A percentile compares a stretch with the other conserved stretches of the same genome.
Evolutionary conservation across 257 asterid genomes (phyloP).

Genomic region (Solanum piurae): DNA sequence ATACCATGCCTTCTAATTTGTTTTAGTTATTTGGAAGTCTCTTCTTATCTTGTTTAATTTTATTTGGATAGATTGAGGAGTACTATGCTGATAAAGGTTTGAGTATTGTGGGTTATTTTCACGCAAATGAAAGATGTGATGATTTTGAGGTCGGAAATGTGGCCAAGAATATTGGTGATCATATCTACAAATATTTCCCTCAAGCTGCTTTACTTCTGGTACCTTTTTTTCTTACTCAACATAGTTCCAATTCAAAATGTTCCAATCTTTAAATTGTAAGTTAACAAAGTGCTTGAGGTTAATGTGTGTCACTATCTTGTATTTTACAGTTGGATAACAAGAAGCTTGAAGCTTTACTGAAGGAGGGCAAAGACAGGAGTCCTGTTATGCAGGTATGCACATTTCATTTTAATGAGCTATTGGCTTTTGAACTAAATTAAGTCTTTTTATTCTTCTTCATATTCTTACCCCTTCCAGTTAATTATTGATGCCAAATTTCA

Average conservation of each 20-base stretch:
- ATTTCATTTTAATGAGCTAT: background rate
- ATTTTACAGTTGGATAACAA: constrained; percentile 54
- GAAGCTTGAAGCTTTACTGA: constrained; percentile 42
- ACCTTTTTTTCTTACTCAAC: background rate
- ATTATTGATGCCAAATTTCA: background rate
- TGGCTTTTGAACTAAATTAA: background rate
- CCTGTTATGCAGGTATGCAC: constrained; percentile 65
- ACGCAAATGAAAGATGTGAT: constrained; percentile 82
- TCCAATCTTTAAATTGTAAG: background rate
- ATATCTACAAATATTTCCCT: constrained; percentile 68
- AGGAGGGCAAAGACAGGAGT: constrained; percentile 43
- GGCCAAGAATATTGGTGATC: constrained; percentile 91
- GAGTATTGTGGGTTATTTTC: constrained; percentile 86
- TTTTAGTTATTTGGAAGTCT: background rate
- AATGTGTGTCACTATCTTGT: background rate
- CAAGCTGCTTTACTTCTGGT: constrained; percentile 92
- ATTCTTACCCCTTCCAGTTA: background rate
- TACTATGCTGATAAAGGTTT: constrained; percentile 64
- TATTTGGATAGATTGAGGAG: constrained; percentile 65
- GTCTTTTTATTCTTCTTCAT: background rate
- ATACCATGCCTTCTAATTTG: background rate
- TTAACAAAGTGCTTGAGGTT: background rate
- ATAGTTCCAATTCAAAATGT: background rate
- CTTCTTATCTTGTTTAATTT: background rate
- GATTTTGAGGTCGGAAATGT: constrained; percentile 66